Conservation (phyloP, 2,329 filamentous ascomycete species). For the Hirsutella minnesotensis region DNA sequence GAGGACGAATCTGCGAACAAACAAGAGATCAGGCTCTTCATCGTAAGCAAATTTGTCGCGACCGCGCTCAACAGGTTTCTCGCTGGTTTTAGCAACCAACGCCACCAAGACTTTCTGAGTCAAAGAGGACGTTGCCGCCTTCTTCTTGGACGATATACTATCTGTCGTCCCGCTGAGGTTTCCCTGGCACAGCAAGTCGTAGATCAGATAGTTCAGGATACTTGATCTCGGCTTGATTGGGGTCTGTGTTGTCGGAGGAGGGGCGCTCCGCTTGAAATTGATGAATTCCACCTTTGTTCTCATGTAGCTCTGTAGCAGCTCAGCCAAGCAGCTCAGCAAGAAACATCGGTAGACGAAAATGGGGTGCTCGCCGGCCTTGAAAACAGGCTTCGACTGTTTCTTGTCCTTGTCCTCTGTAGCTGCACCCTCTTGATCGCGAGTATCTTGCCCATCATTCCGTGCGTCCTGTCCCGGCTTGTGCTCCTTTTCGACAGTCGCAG, state of each 20-base stretch:
- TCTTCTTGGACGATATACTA: slow-evolving; percentile 71
- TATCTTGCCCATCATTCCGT: slow-evolving; percentile 10
- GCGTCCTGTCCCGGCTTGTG: slow-evolving; percentile 22
- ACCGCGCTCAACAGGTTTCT: slow-evolving; percentile 50
- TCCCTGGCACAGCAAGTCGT: slow-evolving; percentile 55
- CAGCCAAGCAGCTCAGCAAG: slow-evolving; percentile 79
- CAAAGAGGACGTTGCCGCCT: slow-evolving; percentile 69
- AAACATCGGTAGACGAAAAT: slow-evolving; percentile 97
- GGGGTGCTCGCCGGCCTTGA: slow-evolving; percentile 86
- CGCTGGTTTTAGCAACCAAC: slow-evolving; percentile 76
- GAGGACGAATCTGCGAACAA: slow-evolving; percentile 88
- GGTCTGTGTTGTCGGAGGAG: slow-evolving; percentile 70
- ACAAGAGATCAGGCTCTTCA: slow-evolving; percentile 73
- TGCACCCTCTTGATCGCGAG: slow-evolving; percentile 17
- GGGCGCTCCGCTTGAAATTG: slow-evolving; percentile 90
- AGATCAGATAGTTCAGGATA: slow-evolving; percentile 86
- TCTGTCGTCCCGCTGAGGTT: slow-evolving; percentile 58
- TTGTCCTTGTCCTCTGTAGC: slow-evolving; percentile 39
- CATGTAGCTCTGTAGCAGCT: slow-evolving; percentile 85
- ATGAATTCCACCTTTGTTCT: slow-evolving; percentile 97
- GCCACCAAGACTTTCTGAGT: slow-evolving; percentile 80
- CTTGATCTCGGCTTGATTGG: slow-evolving; percentile 90
- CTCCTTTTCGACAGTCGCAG: slow-evolving; percentile 30
- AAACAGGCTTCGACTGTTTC: slow-evolving; percentile 58
- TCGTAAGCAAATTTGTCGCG: slow-evolving; percentile 54